Conservation (phyloP, 2,329 filamentous ascomycete species). For the Phymatotrichopsis omnivora region DNA sequence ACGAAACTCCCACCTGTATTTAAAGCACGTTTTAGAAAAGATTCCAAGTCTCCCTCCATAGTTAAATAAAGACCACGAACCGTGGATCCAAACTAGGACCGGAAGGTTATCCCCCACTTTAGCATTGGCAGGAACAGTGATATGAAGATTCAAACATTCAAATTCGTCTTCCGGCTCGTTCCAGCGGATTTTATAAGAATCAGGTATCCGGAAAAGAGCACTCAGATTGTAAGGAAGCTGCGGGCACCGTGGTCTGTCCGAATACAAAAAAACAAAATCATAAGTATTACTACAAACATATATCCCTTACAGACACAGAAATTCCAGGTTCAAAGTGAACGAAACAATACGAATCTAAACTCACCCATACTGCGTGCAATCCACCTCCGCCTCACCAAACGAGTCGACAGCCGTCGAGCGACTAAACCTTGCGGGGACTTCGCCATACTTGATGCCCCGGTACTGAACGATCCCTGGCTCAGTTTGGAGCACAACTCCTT, state of each 20-base stretch:
- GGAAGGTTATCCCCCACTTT: constrained; percentile 16
- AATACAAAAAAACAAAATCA: too few relatives aligned
- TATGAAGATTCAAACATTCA: constrained; percentile 18
- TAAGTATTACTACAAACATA: too few relatives aligned
- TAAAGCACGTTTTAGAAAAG: too few relatives aligned
- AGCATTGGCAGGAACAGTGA: constrained; percentile 3
- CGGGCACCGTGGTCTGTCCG: background rate
- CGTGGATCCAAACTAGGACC: constrained; percentile 12
- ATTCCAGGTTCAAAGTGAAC: too few relatives aligned
- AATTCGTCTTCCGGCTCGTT: constrained; percentile 2
- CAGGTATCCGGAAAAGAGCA: constrained; percentile 3
- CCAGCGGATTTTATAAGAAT: background rate
- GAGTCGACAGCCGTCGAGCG: too few relatives aligned
- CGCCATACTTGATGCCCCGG: constrained; percentile 2
- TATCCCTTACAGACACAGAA: too few relatives aligned
- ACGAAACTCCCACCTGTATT: too few relatives aligned
- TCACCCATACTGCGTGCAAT: too few relatives aligned
- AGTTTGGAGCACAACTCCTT: too few relatives aligned
- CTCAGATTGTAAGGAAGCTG: constrained; percentile 1
- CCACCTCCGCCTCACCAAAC: too few relatives aligned
- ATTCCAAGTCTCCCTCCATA: too few relatives aligned
- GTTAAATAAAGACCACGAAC: constrained; percentile 37
- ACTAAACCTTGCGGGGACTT: constrained; percentile 6
- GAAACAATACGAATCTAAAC: too few relatives aligned
- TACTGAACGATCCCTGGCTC: constrained; percentile 11